Percentiles rank a stretch among this genome's conserved stretches.
These are phyloP conservation scores for Cladorrhinum sp. DNA, from an alignment of 2,329 filamentous ascomycete genomes.

Conservation along the genomic window DNA sequence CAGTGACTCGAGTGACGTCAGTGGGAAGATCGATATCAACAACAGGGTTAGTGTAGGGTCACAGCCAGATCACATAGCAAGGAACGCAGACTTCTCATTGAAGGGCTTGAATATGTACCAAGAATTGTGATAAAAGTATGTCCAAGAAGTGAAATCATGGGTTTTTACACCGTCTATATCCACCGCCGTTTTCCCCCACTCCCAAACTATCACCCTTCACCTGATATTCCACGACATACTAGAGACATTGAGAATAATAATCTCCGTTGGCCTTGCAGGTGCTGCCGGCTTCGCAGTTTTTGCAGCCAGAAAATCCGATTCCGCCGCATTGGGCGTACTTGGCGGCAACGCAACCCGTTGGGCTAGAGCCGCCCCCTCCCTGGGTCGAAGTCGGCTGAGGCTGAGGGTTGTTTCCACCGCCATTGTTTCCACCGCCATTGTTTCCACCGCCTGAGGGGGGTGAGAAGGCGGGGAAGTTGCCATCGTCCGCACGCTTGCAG, in stretches of 20 bases:
- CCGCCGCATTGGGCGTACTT: slow-evolving; percentile 39
- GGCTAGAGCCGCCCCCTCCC: background rate
- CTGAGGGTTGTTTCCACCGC: background rate
- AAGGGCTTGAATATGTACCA: too few species aligned
- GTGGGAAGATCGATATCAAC: too few species aligned
- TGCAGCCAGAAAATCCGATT: slow-evolving; percentile 34
- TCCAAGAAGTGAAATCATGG: too few species aligned
- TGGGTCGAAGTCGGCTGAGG: slow-evolving; percentile 4
- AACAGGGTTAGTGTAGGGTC: too few species aligned
- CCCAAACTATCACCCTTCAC: too few species aligned
- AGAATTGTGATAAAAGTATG: too few species aligned
- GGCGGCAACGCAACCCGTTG: slow-evolving; percentile 19
- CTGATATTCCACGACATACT: background rate
- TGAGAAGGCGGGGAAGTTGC: slow-evolving; percentile 22
- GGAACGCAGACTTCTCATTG: too few species aligned
- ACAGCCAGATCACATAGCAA: too few species aligned
- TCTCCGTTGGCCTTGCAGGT: slow-evolving; percentile 34
- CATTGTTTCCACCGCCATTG: background rate
- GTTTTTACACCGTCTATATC: too few species aligned
- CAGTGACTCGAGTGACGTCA: too few species aligned
- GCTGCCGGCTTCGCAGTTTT: slow-evolving; percentile 32
- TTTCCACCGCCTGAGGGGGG: slow-evolving; percentile 10
- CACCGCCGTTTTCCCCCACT: too few species aligned
- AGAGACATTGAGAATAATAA: slow-evolving; percentile 37
- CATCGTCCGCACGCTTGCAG: slow-evolving; percentile 25